Evolutionary conservation across 2,329 filamentous ascomycete species (phyloP), one percentile per base, ranked within the genome.

Genomic region (Eurotiales sp.): DNA sequence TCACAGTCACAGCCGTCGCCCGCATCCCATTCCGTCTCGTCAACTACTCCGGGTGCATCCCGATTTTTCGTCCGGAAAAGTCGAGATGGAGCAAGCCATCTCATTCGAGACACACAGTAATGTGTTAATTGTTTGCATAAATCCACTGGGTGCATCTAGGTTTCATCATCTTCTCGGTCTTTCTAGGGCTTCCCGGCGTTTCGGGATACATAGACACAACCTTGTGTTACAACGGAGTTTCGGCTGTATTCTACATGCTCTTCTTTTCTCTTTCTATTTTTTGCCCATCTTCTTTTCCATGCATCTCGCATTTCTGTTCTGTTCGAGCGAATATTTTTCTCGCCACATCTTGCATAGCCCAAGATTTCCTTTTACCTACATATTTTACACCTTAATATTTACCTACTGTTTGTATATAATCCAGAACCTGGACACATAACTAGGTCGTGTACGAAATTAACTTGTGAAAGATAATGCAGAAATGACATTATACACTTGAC

Each of bases 191-290:
- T 12, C 30, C 14, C 25, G 36, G 46, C 46, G 46, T 39, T 48
- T 27, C 21, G 34, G 15, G 2, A 37, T 37, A 37, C 21, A 8
- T 41, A 25, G 46, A 36, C 40, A 41, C 25, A 37, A 47, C n/a
- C n/a, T 32, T 30, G 22, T 41, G 36, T 29, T 48, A 4, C 46
- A 40, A 48, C 14, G 46, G 46, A 41, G 46, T 48, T 36, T 32
- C 36, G 46, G 46, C 8, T 48, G 46, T 48, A 48, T 41, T 32
- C 23, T 43, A 36, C 14, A 4, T 15, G 14, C 25, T 27, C 10
- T 27, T 34, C 14, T 34, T 34, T 34, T 15, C 17, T 21, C 15
- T 34, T n/a, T 15, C 8, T 34, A 10, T 3, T 3, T n/a, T 15
- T 34, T 34, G 14, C 21, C 34, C 15, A 37, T 19, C 4, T 3